These are phyloP conservation scores for Arthrobotrys conoides DNA, from an alignment of 2,329 filamentous ascomycete species.

Conservation along the genomic window DNA sequence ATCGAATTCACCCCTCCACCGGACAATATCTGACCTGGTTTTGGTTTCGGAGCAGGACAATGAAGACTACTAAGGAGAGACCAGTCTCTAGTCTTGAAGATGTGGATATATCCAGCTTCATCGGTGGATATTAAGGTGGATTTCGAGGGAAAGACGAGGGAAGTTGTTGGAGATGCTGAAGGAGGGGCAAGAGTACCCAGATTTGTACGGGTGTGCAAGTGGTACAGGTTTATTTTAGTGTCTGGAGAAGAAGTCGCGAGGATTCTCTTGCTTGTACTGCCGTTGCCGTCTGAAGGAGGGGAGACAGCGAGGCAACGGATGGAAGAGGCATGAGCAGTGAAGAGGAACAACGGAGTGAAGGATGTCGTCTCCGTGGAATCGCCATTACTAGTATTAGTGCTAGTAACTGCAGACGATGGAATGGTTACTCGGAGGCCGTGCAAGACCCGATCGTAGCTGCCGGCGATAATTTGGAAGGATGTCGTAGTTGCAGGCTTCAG, in stretches of 20 bases:
- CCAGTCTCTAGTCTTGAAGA: constrained; percentile 91
- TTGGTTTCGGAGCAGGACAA: constrained; percentile 85
- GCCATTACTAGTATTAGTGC: background rate
- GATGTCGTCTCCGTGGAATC: constrained; percentile 30
- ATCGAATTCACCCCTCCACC: constrained; percentile 90
- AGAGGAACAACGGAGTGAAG: constrained; percentile 94
- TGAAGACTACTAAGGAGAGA: constrained; percentile 88
- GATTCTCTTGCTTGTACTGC: constrained; percentile 79
- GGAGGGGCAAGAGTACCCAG: constrained; percentile 90
- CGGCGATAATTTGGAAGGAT: constrained; percentile 89
- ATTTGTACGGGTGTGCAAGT: constrained; percentile 73
- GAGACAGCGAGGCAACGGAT: constrained; percentile 92
- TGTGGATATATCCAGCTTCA: constrained; percentile 91
- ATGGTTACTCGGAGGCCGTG: constrained; percentile 76
- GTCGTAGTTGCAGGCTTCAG: constrained; percentile 64
- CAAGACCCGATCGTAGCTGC: constrained; percentile 92
- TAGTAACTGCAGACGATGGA: background rate
- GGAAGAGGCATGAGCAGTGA: constrained; percentile 91
- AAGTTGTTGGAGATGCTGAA: constrained; percentile 80
- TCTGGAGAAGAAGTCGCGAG: constrained; percentile 93
- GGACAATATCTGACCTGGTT: constrained; percentile 72
- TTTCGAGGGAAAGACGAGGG: constrained; percentile 84
- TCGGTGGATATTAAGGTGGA: constrained; percentile 89
- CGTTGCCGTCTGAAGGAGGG: constrained; percentile 74
- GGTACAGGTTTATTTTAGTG: constrained; percentile 93